Evolutionary conservation across 257 asterid genomes (phyloP).

Genomic region (Catharanthus roseus): DNA sequence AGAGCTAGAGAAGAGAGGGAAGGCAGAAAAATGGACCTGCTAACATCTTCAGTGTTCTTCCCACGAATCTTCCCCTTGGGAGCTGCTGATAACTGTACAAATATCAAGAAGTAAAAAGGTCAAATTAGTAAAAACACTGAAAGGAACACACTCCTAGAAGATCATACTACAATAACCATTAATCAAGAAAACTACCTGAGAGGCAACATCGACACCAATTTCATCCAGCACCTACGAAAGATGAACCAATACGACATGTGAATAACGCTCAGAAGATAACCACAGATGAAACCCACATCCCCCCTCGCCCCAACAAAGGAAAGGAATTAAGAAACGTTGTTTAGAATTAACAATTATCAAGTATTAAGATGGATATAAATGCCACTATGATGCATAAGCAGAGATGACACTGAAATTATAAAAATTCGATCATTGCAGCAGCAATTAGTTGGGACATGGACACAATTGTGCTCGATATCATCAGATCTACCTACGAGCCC

Average conservation of each 20-base stretch:
- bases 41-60: constrained; percentile 51
- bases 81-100: constrained; percentile 71
- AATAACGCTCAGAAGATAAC: constrained; percentile 11
- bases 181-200: constrained; percentile 58
- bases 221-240: constrained; percentile 80
- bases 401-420: constrained; percentile 6
- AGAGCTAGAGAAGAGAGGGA: background rate
- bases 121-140: background rate
- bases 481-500: background rate
- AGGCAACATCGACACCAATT: constrained; percentile 84
- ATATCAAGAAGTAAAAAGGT: constrained; percentile 11
- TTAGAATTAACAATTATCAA: too few species aligned
- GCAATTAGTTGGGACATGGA: background rate
- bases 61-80: constrained; percentile 86
- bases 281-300: too few species aligned
- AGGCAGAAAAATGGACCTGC: constrained; percentile 46
- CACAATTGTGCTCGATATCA: background rate
- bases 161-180: constrained; percentile 2
- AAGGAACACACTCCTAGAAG: background rate
- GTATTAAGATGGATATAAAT: background rate
- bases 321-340: too few species aligned
- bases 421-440: background rate
- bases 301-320: background rate
- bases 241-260: constrained; percentile 10
- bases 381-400: background rate